Evolutionary conservation across 129 eudicot genomes (phyloP).

Genomic region (Oenanthe sinensis): DNA sequence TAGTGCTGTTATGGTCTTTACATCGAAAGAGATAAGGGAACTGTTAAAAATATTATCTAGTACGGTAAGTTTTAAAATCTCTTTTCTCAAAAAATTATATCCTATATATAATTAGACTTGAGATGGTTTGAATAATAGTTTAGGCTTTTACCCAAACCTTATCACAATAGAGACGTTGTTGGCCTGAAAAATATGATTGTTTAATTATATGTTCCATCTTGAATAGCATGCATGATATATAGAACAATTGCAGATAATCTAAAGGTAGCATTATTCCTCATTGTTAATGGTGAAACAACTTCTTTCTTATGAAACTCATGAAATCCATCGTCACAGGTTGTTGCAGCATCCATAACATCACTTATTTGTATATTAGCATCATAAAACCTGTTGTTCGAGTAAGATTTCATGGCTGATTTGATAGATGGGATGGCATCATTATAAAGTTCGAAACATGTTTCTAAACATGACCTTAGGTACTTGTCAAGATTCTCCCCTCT

Average conservation of each 20-base stretch:
- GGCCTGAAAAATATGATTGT: not conserved
- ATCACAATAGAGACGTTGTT: no score
- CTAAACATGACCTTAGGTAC: slow-evolving; percentile 25
- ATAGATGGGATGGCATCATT: slow-evolving; percentile 36
- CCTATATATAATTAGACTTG: no score
- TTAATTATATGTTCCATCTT: not conserved
- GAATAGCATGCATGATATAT: slow-evolving; percentile 32
- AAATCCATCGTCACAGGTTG: slow-evolving; percentile 68
- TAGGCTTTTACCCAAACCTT: no score
- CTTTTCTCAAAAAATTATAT: no score
- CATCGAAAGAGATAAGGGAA: not conserved
- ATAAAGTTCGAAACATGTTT: slow-evolving; percentile 52
- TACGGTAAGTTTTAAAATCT: no score
- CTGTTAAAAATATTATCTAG: no score
- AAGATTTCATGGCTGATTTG: slow-evolving; percentile 36
- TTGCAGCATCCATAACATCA: slow-evolving; percentile 43
- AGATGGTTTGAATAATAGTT: no score
- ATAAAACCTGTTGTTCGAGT: slow-evolving; percentile 1
- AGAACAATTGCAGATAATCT: slow-evolving; percentile 51
- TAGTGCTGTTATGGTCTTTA: not conserved
- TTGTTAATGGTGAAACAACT: slow-evolving; percentile 46
- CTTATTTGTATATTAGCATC: slow-evolving; percentile 30
- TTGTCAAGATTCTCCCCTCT: slow-evolving; percentile 9
- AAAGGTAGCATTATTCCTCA: slow-evolving; percentile 27
- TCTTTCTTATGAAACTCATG: slow-evolving; percentile 21